A percentile compares a stretch with the other conserved stretches of the same genome.
phyloP scores from a whole-genome alignment of 805 yeast species.

The Dipodascopsis tothii region DNA sequence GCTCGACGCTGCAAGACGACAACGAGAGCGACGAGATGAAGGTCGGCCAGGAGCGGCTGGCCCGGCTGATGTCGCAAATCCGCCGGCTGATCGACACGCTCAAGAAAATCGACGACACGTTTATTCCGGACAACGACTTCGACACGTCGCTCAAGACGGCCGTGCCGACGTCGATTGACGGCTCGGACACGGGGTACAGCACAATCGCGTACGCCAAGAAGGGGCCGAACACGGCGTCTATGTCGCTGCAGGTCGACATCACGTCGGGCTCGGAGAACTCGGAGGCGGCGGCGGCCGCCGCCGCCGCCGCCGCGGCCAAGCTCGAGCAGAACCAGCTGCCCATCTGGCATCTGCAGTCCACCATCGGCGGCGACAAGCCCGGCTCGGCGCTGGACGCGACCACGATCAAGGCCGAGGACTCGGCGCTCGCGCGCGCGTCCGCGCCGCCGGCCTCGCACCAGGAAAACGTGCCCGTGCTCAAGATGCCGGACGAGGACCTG shows the following conservation, averaged over 20 bases:
- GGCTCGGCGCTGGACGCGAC: conserved; percentile 9
- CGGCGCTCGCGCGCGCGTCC: too few species aligned
- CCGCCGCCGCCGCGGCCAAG: conserved; percentile 46
- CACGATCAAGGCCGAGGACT: conserved; percentile 42
- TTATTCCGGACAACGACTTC: conserved; percentile 80
- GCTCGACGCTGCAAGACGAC: conserved; percentile 71
- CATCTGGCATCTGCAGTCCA: conserved; percentile 88
- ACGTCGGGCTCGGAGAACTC: conserved; percentile 54
- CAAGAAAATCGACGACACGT: conserved; percentile 72
- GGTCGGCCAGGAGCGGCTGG: conserved; percentile 71
- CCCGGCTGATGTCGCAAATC: conserved; percentile 77
- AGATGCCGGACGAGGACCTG: too few species aligned
- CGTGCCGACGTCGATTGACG: conserved; percentile 68
- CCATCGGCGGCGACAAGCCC: conserved; percentile 60
- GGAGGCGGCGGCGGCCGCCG: conserved; percentile 63
- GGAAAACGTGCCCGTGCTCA: too few species aligned
- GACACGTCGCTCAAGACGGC: conserved; percentile 75
- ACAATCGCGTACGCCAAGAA: conserved; percentile 37
- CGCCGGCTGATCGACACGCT: conserved; percentile 79
- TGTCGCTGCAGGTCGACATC: conserved; percentile 83
- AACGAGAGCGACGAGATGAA: conserved; percentile 77
- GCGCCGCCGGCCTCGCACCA: too few species aligned
- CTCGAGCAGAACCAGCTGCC: conserved; percentile 91
- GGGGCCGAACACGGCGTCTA: conserved; percentile 40
- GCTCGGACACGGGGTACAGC: conserved; percentile 39